Evolutionary conservation across 331 rosid genomes (phyloP), one percentile per base, ranked within the genome.

Genomic region (Malus hybrid): DNA sequence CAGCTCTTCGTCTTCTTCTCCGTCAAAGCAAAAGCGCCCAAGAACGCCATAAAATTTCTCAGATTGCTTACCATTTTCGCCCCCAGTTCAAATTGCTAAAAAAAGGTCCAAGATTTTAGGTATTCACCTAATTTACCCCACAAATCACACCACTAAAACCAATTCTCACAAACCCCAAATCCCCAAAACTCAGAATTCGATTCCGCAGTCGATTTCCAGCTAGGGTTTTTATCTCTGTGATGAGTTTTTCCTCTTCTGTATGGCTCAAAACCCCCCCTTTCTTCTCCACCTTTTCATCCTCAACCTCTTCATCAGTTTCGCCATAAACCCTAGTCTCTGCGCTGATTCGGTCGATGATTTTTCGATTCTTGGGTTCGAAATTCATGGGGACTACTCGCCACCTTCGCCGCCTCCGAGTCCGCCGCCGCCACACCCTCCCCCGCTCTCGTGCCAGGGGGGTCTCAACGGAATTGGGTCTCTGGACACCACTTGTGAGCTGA

Each of bases 331-430:
- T 66, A 71, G 42, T 22, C 70, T 76, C 66, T 68, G 63, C 52
- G 28, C 67, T 68, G 81, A 61, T 73, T 72, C 19, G 7, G 63
- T 44, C 68, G 87, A 81, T 65, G 87, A 80, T 36, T 89, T 91
- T 80, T 89, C 95, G 3, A 82, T 86, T 71, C 26, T 68, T 15
- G 81, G 75, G 62, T 84, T 79, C 6, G 86, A 76, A 0, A 69
- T 91, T 30, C 86, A 86, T 6, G 83, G 89, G 22, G 97, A 92
- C 84, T 94, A 94, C 75, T 44, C 87, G 7, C 98, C 97, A 3
- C 99, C 97, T 13, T 65, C 97, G 20, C 97, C 99, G 16, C 92
- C 96, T 0, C 91, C 91, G 1, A 96, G 96, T 4, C 84, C 92
- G 7, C 92, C 91, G 36, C 84, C 85, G 65, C 97, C 97, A 33